Evolutionary conservation across 305 asterid species (phyloP).

Genomic region (Solanum hybrid): DNA sequence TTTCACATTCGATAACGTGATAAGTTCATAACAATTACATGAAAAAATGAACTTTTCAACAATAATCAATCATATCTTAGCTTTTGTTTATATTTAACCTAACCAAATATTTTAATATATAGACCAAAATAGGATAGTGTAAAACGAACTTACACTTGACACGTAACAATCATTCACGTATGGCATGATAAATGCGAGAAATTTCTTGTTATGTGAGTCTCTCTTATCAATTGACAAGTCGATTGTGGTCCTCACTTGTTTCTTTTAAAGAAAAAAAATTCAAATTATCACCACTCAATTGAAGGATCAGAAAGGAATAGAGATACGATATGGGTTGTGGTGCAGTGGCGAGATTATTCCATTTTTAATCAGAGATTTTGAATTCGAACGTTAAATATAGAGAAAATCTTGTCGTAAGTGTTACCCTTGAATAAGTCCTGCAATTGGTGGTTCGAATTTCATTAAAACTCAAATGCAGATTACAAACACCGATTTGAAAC

Average conservation of each 20-base stretch:
- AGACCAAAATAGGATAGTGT: not conserved
- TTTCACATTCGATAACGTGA: not conserved
- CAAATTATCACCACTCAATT: not conserved
- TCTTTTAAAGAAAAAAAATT: no score
- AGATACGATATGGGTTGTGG: no score
- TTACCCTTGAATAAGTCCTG: rapidly evolving
- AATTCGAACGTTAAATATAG: not conserved
- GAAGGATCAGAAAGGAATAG: not conserved
- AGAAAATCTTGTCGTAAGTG: no score
- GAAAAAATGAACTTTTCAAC: not conserved
- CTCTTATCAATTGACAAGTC: not conserved
- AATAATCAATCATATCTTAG: not conserved
- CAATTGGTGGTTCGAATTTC: not conserved
- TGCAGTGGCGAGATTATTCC: no score
- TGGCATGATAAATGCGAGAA: not conserved
- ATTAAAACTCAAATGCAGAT: not conserved
- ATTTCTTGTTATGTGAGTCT: not conserved
- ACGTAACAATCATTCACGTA: not conserved
- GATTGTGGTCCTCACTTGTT: not conserved
- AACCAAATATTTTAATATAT: not conserved
- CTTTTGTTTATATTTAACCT: not conserved
- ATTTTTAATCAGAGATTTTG: no score
- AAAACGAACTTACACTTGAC: not conserved
- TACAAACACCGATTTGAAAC: no score
- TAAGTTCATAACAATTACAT: not conserved